These are phyloP conservation scores for Colletotrichum limetticola DNA, from an alignment of 2,329 filamentous ascomycete species.

Conservation along the genomic window DNA sequence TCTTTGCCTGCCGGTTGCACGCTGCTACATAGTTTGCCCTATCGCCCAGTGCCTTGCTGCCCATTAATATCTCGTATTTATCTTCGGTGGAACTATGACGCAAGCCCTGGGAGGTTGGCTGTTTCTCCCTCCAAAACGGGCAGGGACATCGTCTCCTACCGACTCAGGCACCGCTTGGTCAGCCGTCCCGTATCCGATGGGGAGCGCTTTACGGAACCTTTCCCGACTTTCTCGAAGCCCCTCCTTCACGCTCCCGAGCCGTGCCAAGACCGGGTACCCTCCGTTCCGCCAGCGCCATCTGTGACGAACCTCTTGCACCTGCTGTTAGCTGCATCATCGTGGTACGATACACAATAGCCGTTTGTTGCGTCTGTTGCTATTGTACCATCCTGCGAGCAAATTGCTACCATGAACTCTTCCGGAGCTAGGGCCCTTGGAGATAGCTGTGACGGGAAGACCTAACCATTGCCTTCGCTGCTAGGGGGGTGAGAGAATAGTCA, in stretches of 20 bases:
- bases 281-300: conserved; percentile 13
- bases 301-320: conserved; percentile 29
- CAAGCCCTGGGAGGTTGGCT: conserved; percentile 4
- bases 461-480: background rate
- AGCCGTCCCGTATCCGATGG: conserved; percentile 19
- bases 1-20: conserved; percentile 7
- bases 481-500: conserved; percentile 1
- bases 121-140: background rate
- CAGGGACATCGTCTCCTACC: conserved; percentile 19
- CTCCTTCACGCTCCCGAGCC: conserved; percentile 1
- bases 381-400: background rate
- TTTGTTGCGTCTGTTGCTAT: background rate
- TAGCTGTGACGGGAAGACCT: background rate
- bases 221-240: conserved; percentile 29
- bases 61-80: background rate
- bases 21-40: background rate
- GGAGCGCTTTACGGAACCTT: background rate
- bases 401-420: background rate
- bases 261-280: conserved; percentile 20
- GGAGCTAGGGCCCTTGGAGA: background rate
- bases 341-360: background rate
- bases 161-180: conserved; percentile 18
- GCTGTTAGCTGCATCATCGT: background rate
- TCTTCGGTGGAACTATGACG: conserved; percentile 20
- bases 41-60: background rate